Evolutionary conservation across 176 grass and related monocot species (phyloP).

Genomic region (Thalia dealbata): DNA sequence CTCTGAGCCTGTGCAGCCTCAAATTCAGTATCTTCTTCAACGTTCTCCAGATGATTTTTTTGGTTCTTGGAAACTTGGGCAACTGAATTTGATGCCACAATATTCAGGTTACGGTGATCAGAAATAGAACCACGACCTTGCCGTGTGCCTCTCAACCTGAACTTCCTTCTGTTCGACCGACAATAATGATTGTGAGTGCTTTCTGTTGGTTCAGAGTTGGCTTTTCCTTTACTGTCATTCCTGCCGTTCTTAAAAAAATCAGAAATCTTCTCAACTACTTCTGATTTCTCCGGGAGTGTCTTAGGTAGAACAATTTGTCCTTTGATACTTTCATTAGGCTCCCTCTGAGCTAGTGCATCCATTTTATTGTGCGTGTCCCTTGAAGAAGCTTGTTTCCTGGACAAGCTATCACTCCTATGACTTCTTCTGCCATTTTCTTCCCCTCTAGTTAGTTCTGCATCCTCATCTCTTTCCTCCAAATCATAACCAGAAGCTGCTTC

Average conservation of each 20-base stretch:
- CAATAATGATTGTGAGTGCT: background rate
- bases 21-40: conserved; percentile 28
- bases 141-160: conserved; percentile 21
- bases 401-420: background rate
- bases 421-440: background rate
- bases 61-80: background rate
- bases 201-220: background rate
- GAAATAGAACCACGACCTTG: conserved; percentile 22
- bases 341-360: background rate
- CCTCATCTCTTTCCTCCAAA: background rate
- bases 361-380: background rate
- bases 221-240: background rate
- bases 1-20: conserved; percentile 37
- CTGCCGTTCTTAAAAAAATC: background rate
- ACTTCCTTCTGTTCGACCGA: conserved; percentile 7
- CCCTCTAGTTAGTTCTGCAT: background rate
- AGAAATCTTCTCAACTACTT: background rate
- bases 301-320: background rate
- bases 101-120: background rate
- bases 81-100: conserved; percentile 2
- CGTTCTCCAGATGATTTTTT: conserved; percentile 11
- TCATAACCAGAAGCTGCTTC: background rate
- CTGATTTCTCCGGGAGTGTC: background rate
- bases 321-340: background rate
- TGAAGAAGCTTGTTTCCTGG: background rate